phyloP scores from a whole-genome alignment of 164 flowering plant species.

The Pachysandra terminalis region DNA sequence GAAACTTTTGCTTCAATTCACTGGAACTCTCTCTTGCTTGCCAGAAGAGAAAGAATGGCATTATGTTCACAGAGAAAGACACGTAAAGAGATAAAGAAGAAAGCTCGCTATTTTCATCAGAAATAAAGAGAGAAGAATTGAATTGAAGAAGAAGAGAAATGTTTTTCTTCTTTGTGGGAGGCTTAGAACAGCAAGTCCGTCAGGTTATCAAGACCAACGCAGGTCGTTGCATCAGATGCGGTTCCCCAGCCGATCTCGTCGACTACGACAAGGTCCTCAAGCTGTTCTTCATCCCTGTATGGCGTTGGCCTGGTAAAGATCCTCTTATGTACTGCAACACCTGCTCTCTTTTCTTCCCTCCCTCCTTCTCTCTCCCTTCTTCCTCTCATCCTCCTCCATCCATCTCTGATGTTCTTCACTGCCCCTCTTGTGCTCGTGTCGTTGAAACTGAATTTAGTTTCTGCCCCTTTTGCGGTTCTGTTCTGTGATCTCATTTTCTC shows the following conservation, averaged over 20 bases:
- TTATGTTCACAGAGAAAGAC: too few species aligned
- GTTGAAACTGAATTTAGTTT: constrained; percentile 65
- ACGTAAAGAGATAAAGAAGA: too few species aligned
- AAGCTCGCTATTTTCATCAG: too few species aligned
- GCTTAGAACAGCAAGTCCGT: constrained; percentile 67
- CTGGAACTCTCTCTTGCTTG: too few species aligned
- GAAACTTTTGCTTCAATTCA: too few species aligned
- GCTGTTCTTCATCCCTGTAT: constrained; percentile 78
- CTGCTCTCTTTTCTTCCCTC: constrained; percentile 59
- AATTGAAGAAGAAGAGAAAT: constrained; percentile 21
- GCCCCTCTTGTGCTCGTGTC: constrained; percentile 51
- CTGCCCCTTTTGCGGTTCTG: constrained; percentile 89
- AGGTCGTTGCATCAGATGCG: constrained; percentile 73
- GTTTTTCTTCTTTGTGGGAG: constrained; percentile 93
- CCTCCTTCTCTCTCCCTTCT: constrained; percentile 28
- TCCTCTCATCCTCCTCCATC: constrained; percentile 14
- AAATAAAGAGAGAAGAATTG: neutral
- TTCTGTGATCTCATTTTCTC: constrained; percentile 35
- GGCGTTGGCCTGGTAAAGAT: constrained; percentile 78
- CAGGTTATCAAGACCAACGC: constrained; percentile 61
- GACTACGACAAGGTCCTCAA: constrained; percentile 81
- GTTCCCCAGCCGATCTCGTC: constrained; percentile 69
- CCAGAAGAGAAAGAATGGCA: too few species aligned
- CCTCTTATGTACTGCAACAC: constrained; percentile 55
- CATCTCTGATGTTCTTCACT: constrained; percentile 30